These are phyloP conservation scores for Candida piceae DNA, from an alignment of 805 yeast genomes.

Conservation along the genomic window DNA sequence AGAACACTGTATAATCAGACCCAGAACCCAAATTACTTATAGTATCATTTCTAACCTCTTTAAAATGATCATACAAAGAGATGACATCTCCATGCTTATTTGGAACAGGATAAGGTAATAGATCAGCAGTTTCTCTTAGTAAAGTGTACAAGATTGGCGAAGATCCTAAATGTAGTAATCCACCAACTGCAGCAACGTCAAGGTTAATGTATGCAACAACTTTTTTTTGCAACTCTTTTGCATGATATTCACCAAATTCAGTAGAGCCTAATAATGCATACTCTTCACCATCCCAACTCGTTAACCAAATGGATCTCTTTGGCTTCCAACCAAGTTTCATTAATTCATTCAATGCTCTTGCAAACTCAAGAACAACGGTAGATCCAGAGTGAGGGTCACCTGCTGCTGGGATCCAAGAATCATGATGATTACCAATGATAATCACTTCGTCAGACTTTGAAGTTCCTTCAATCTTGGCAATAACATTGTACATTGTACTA, in stretches of 20 bases:
- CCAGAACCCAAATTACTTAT: slow-evolving; percentile 61
- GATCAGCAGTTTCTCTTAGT: slow-evolving; percentile 39
- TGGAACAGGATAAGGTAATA: slow-evolving; percentile 40
- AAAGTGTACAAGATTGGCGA: slow-evolving; percentile 55
- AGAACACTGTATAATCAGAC: slow-evolving; percentile 60
- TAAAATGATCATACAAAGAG: slow-evolving; percentile 34
- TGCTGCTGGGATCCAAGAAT: slow-evolving; percentile 77
- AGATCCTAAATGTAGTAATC: slow-evolving; percentile 43
- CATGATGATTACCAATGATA: slow-evolving; percentile 71
- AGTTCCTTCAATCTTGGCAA: slow-evolving; percentile 55
- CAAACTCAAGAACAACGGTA: slow-evolving; percentile 58
- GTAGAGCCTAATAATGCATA: slow-evolving; percentile 72
- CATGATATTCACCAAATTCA: slow-evolving; percentile 66
- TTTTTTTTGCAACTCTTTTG: slow-evolving; percentile 37
- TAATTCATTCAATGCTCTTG: slow-evolving; percentile 52
- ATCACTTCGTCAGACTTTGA: slow-evolving; percentile 48
- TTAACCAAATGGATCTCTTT: slow-evolving; percentile 59
- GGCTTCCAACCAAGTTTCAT: slow-evolving; percentile 65
- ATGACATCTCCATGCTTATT: slow-evolving; percentile 15
- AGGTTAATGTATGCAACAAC: slow-evolving; percentile 66
- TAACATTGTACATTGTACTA: slow-evolving; percentile 57
- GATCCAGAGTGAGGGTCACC: slow-evolving; percentile 77
- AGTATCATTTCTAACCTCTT: slow-evolving; percentile 22
- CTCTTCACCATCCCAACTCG: slow-evolving; percentile 82
- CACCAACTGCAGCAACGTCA: slow-evolving; percentile 62